Evolutionary conservation across 108 stramenopile genomes (phyloP).

Genomic region (Fragilaria crotonensis): DNA sequence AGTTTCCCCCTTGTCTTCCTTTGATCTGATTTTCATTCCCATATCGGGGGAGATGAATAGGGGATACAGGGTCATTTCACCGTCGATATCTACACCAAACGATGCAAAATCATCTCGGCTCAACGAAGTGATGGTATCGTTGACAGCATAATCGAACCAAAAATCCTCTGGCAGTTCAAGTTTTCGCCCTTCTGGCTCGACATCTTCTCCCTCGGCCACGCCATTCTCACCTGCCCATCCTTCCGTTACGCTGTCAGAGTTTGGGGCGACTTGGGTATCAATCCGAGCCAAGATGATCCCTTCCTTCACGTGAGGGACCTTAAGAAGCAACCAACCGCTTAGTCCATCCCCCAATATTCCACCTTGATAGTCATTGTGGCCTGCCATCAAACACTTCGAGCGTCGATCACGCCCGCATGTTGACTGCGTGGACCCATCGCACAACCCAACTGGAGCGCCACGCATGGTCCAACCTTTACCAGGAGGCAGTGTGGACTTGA

Average conservation of each 20-base stretch:
- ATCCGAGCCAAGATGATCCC: constrained; percentile 39
- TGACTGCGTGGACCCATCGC: constrained; percentile 37
- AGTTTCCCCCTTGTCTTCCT: constrained; percentile 20
- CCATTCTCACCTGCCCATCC: constrained; percentile 24
- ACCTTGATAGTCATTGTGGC: constrained; percentile 31
- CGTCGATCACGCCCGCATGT: constrained; percentile 21
- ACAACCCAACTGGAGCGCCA: constrained; percentile 21
- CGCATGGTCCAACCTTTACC: constrained; percentile 35
- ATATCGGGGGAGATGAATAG: not conserved
- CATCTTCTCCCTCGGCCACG: constrained; percentile 18
- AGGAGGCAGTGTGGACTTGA: constrained; percentile 6
- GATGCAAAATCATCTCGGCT: constrained; percentile 12
- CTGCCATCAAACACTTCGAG: constrained; percentile 26
- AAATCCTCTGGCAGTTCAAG: not conserved
- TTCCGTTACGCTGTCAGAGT: constrained; percentile 18
- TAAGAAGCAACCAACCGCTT: constrained; percentile 38
- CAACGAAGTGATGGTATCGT: constrained; percentile 14
- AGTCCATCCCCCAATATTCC: constrained; percentile 25
- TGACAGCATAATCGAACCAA: constrained; percentile 33
- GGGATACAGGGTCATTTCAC: constrained; percentile 19
- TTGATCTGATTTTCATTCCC: not conserved
- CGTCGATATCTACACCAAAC: constrained; percentile 1
- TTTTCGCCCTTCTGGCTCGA: constrained; percentile 13
- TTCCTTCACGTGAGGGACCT: constrained; percentile 29
- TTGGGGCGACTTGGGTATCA: constrained; percentile 8